Evolutionary conservation across 805 yeast genomes (phyloP), one percentile per base, ranked within the genome.

Genomic region (Myxozyma melibiosi): DNA sequence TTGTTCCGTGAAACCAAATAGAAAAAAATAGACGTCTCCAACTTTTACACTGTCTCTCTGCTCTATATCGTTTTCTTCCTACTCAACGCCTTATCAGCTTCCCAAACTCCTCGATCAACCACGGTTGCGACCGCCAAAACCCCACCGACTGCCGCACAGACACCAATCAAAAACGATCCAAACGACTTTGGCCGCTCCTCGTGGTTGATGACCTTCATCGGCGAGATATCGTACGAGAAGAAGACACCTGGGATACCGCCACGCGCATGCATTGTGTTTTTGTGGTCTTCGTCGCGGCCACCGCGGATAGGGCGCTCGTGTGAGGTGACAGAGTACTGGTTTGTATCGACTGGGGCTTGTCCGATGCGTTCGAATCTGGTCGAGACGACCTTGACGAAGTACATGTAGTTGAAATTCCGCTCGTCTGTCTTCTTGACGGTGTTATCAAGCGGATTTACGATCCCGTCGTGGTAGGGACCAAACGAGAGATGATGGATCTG

Each of bases 241-340:
- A 84, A 89, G 2, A 90, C 79, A 3, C 97, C 97, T 0, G 99
- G 98, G 14, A 86, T 76, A 6, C 99, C 99, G 16, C 97, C 97
- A 53, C 82, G 76, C 1, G 85, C 81, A 58, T 76, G 78, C 46
- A 65, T 33, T 14, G 97, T 89, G 70, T 89, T 85, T 43, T 90
- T 91, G 73, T 94, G 96, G 70, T 92, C 97, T 22, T 80, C 86
- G 68, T 92, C 99, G 57, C 85, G 78, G 31, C 98, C 99, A 18
- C 98, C 98, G 20, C 46, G 62, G 31, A 90, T 70, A 7, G 96
- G 92, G 63, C 98, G 80, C 66, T 88, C 91, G 71, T 94, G 99
- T 51, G 81, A 80, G 0, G 96, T 90, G 8, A 86, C 92, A 1
- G 92, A 83, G 74, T 89, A 91, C 73, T 92, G 97, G 69, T 94